phyloP scores from a whole-genome alignment of 1,139 yeast species.

The Maudiozyma humilis region DNA sequence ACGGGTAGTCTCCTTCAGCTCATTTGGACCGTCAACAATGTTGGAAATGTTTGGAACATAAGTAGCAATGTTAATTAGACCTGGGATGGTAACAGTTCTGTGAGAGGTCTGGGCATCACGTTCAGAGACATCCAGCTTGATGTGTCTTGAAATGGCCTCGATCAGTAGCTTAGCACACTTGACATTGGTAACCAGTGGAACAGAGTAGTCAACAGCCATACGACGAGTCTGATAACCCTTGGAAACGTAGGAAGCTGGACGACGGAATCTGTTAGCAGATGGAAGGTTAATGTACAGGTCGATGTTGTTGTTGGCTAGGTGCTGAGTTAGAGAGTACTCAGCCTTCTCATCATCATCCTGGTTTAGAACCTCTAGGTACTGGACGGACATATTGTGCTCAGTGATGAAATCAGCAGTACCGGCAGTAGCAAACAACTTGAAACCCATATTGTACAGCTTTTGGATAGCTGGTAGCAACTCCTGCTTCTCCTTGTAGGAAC shows the following conservation, averaged over 20 bases:
- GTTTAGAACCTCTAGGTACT: constrained; percentile 81
- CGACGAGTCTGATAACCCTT: constrained; percentile 98
- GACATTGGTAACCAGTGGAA: constrained; percentile 95
- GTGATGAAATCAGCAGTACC: constrained; percentile 98
- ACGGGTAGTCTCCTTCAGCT: constrained; percentile 60
- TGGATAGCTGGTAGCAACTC: constrained; percentile 85
- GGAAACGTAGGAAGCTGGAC: constrained; percentile 96
- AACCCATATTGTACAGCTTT: constrained; percentile 77
- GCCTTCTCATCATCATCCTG: constrained; percentile 71
- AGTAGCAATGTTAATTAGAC: constrained; percentile 74
- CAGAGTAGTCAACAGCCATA: constrained; percentile 98
- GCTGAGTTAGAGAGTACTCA: constrained; percentile 92
- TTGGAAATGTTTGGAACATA: constrained; percentile 64
- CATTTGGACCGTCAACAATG: constrained; percentile 37
- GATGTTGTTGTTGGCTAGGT: constrained; percentile 91
- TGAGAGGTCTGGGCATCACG: constrained; percentile 90
- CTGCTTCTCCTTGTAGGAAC: constrained; percentile 94
- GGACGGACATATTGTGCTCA: constrained; percentile 90
- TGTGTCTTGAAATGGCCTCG: constrained; percentile 76
- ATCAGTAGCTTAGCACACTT: constrained; percentile 93
- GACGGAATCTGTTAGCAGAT: constrained; percentile 92
- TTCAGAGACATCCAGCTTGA: constrained; percentile 59
- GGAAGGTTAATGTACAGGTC: constrained; percentile 95
- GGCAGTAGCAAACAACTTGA: constrained; percentile 89
- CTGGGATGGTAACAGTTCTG: constrained; percentile 74